phyloP scores from a whole-genome alignment of 2,329 filamentous ascomycete species.

The Metarhizium rileyi region DNA sequence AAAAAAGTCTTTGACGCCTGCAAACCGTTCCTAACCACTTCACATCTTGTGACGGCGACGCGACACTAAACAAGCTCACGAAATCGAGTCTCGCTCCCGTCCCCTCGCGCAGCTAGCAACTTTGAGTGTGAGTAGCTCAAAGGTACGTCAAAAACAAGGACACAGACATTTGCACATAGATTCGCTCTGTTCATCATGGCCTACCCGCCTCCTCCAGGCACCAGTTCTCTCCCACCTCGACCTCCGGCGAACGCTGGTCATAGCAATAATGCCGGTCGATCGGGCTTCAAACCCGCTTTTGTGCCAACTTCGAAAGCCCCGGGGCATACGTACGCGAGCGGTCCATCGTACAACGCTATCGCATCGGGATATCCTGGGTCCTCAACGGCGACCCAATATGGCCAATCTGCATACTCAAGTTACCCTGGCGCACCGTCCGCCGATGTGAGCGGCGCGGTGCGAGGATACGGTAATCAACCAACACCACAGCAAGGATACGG shows the following conservation, averaged over 20 bases:
- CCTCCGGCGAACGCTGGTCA: conserved; percentile 49
- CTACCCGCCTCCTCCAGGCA: conserved; percentile 76
- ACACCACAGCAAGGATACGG: conserved; percentile 23
- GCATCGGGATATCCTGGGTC: conserved; percentile 12
- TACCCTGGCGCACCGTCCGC: conserved; percentile 26
- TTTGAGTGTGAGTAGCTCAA: conserved; percentile 36
- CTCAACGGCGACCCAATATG: conserved; percentile 6
- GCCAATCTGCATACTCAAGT: conserved; percentile 12
- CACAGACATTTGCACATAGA: conserved; percentile 7
- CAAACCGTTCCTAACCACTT: too few species aligned
- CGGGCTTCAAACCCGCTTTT: conserved; percentile 42
- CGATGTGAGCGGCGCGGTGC: conserved; percentile 8
- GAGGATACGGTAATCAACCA: conserved; percentile 7
- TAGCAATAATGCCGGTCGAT: conserved; percentile 22
- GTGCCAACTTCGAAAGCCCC: conserved; percentile 24
- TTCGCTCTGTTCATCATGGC: conserved; percentile 62
- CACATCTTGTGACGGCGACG: not conserved
- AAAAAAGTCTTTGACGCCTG: too few species aligned
- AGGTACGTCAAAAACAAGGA: conserved; percentile 32
- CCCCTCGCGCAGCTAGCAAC: conserved; percentile 8
- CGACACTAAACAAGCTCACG: not conserved
- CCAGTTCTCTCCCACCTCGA: conserved; percentile 57
- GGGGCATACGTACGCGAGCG: conserved; percentile 28
- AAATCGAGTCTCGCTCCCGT: not conserved
- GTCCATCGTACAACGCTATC: conserved; percentile 16